These are phyloP conservation scores for Anisodus tanguticus DNA, from an alignment of 257 asterid genomes.

Conservation along the genomic window DNA sequence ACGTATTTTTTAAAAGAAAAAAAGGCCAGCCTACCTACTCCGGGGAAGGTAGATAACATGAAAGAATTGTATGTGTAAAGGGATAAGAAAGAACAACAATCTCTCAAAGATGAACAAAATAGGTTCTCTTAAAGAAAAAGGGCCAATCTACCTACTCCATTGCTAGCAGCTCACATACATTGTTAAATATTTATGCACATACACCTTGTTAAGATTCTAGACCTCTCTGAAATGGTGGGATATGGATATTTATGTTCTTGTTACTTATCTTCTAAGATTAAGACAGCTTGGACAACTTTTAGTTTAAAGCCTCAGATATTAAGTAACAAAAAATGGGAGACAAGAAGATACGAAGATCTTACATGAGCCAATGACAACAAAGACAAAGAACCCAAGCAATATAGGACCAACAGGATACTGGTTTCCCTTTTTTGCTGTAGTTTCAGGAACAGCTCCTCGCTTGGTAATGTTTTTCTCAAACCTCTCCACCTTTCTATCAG, in stretches of 20 bases:
- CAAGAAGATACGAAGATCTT: conserved; percentile 38
- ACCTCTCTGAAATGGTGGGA: background rate
- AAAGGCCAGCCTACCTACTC: background rate
- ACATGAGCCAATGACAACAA: conserved; percentile 97
- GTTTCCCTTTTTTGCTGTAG: conserved; percentile 74
- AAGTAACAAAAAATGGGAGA: background rate
- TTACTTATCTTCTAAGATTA: background rate
- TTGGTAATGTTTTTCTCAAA: conserved; percentile 90
- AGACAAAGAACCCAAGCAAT: conserved; percentile 86
- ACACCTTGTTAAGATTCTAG: background rate
- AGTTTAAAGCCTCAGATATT: background rate
- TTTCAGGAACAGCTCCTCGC: conserved; percentile 83
- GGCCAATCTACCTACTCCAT: background rate
- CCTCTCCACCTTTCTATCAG: conserved; percentile 82
- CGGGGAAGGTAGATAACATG: background rate
- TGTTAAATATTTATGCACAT: background rate
- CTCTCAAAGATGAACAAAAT: background rate
- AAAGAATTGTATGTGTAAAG: background rate
- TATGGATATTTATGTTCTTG: conserved; percentile 9
- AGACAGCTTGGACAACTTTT: background rate
- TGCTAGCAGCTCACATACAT: background rate
- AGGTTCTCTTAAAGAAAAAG: background rate
- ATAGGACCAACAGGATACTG: conserved; percentile 87
- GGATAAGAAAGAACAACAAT: background rate
- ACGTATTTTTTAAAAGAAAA: background rate